Conservation (phyloP, 2,329 filamentous ascomycete genomes). For the Ramichloridium luteum region DNA sequence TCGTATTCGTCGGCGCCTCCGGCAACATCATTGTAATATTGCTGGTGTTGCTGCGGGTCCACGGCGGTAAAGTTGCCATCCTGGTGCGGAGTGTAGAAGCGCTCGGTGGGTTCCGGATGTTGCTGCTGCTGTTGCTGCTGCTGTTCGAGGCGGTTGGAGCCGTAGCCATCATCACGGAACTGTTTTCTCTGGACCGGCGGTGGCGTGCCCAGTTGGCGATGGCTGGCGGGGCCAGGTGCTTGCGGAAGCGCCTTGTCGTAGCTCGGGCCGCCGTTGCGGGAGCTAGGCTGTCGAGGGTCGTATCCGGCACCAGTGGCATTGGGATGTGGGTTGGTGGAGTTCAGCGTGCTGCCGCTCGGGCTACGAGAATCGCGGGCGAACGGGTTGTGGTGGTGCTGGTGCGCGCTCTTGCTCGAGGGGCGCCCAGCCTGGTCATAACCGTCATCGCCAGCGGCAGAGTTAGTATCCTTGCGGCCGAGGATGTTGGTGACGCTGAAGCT, state of each 20-base stretch:
- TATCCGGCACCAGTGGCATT: too few species aligned
- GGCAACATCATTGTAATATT: slow-evolving; percentile 23
- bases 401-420: slow-evolving; percentile 23
- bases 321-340: slow-evolving; percentile 15
- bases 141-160: slow-evolving; percentile 12
- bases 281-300: slow-evolving; percentile 13
- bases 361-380: slow-evolving; percentile 31
- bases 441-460: slow-evolving; percentile 23
- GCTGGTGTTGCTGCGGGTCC: slow-evolving; percentile 8
- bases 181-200: slow-evolving; percentile 19
- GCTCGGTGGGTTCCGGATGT: slow-evolving; percentile 19
- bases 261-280: slow-evolving; percentile 11
- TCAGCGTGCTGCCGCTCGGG: slow-evolving; percentile 34
- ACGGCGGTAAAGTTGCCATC: slow-evolving; percentile 7
- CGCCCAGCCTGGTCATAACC: slow-evolving; percentile 20
- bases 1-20: slow-evolving; percentile 15
- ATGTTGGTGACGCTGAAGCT: slow-evolving; percentile 36
- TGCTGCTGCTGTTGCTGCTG: slow-evolving; percentile 8
- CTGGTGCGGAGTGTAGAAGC: slow-evolving; percentile 22
- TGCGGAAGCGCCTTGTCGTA: slow-evolving; percentile 22
- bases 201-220: slow-evolving; percentile 3
- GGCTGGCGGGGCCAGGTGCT: slow-evolving; percentile 8
- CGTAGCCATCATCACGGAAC: slow-evolving; percentile 22
- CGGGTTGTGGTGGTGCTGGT: too few species aligned
- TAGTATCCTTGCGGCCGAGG: slow-evolving; percentile 24